A percentile compares a stretch with the other conserved stretches of the same genome.
These are phyloP conservation scores for Taphrina wiesneri DNA, from an alignment of 1,139 yeast species.

Conservation along the genomic window DNA sequence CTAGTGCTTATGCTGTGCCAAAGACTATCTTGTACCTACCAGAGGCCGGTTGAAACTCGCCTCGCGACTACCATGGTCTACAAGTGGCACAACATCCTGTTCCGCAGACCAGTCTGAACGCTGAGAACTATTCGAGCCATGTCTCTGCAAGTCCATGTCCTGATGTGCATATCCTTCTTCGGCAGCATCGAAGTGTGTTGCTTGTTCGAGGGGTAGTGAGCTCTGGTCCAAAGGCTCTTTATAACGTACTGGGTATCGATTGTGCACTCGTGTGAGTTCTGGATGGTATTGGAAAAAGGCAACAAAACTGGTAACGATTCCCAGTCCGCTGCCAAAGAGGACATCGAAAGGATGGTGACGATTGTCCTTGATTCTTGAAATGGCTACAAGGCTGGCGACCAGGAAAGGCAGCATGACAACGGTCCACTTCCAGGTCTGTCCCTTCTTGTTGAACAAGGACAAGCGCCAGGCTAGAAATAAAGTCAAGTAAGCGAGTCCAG, in stretches of 20 bases:
- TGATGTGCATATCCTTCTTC: not conserved
- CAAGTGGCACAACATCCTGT: not conserved
- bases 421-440: constrained; percentile 60
- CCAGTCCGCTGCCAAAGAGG: constrained; percentile 21
- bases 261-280: not conserved
- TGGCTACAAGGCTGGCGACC: constrained; percentile 65
- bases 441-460: constrained; percentile 49
- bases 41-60: not conserved
- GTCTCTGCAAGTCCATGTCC: not conserved
- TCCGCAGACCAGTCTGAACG: not conserved
- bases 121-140: not conserved
- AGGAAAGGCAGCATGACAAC: constrained; percentile 52
- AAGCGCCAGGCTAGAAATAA: constrained; percentile 68
- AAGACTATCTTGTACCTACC: not conserved
- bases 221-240: not conserved
- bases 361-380: constrained; percentile 60
- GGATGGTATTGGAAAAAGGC: constrained; percentile 15
- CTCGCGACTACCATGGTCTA: not conserved
- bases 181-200: not conserved
- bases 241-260: not conserved
- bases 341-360: constrained; percentile 33
- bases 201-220: not conserved
- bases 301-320: not conserved
- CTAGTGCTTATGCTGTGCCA: not conserved
- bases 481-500: constrained; percentile 63